Conservation (phyloP, 2,329 filamentous ascomycete genomes). For the Aurifilum marmelostoma region DNA sequence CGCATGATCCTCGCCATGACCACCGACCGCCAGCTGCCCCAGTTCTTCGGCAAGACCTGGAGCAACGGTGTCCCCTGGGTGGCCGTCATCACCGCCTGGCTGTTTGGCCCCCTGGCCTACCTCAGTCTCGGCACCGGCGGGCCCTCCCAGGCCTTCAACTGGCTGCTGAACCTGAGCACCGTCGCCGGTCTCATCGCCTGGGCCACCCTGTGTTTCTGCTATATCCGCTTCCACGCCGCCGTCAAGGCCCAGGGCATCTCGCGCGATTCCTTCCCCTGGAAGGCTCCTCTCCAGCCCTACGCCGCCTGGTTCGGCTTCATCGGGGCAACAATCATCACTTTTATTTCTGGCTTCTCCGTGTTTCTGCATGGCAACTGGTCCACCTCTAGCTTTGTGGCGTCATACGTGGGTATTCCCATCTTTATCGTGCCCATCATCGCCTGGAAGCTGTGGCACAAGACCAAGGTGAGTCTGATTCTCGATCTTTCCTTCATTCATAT, state of each 20-base stretch:
- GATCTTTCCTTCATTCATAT: background rate
- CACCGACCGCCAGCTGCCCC: conserved; percentile 67
- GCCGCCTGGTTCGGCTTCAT: conserved; percentile 48
- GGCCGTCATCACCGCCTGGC: conserved; percentile 56
- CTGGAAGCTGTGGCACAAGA: conserved; percentile 27
- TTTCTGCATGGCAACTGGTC: conserved; percentile 45
- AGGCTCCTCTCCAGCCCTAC: conserved; percentile 40
- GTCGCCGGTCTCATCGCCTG: conserved; percentile 41
- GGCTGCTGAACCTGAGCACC: conserved; percentile 60
- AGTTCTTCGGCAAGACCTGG: conserved; percentile 61
- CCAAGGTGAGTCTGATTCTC: conserved; percentile 17
- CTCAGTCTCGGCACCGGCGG: conserved; percentile 51
- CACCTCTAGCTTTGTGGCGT: conserved; percentile 44
- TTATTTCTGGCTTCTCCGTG: conserved; percentile 49
- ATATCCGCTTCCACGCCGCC: conserved; percentile 41
- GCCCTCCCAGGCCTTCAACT: conserved; percentile 54
- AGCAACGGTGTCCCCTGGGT: conserved; percentile 64
- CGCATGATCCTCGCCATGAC: conserved; percentile 73
- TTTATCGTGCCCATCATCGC: conserved; percentile 28
- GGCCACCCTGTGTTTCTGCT: conserved; percentile 38
- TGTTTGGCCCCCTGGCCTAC: conserved; percentile 61
- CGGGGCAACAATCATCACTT: conserved; percentile 46
- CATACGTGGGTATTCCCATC: conserved; percentile 39
- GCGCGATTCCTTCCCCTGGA: conserved; percentile 37
- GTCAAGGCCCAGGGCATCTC: conserved; percentile 46